phyloP scores from a whole-genome alignment of 1,284 basidiomycete genomes.

The Apiotrichum gracile region DNA sequence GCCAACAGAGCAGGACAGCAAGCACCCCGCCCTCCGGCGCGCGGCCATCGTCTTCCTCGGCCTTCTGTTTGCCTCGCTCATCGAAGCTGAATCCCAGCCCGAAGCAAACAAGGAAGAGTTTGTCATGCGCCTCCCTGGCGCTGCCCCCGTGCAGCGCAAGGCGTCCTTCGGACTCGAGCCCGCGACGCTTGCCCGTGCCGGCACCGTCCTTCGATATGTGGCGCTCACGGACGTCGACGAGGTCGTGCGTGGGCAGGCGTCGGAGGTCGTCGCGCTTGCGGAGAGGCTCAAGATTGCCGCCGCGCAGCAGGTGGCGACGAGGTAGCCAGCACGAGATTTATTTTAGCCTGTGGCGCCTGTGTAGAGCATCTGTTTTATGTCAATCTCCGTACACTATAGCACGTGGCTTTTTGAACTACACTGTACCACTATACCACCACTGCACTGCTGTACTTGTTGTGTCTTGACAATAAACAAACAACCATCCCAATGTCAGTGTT shows the following conservation, averaged over 20 bases:
- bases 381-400: too few species aligned
- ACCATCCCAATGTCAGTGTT: too few species aligned
- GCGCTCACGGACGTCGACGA: slow-evolving; percentile 65
- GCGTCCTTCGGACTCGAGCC: background rate
- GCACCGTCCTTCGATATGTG: slow-evolving; percentile 63
- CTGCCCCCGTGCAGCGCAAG: background rate
- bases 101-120: background rate
- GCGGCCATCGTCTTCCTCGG: slow-evolving; percentile 73
- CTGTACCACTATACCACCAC: too few species aligned
- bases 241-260: slow-evolving; percentile 70
- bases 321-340: too few species aligned
- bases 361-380: too few species aligned
- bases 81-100: slow-evolving; percentile 10
- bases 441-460: too few species aligned
- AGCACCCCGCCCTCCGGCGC: slow-evolving; percentile 71
- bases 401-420: too few species aligned
- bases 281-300: slow-evolving; percentile 7
- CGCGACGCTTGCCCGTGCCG: slow-evolving; percentile 53
- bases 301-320: background rate
- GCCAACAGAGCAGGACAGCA: slow-evolving; percentile 55
- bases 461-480: too few species aligned
- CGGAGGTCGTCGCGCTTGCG: slow-evolving; percentile 53
- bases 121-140: slow-evolving; percentile 16
- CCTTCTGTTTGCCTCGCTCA: slow-evolving; percentile 54
- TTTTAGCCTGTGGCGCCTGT: too few species aligned